A percentile compares a stretch with the other conserved stretches of the same genome.
phyloP scores from a whole-genome alignment of 306 rosid species.

The Pueraria montana region DNA sequence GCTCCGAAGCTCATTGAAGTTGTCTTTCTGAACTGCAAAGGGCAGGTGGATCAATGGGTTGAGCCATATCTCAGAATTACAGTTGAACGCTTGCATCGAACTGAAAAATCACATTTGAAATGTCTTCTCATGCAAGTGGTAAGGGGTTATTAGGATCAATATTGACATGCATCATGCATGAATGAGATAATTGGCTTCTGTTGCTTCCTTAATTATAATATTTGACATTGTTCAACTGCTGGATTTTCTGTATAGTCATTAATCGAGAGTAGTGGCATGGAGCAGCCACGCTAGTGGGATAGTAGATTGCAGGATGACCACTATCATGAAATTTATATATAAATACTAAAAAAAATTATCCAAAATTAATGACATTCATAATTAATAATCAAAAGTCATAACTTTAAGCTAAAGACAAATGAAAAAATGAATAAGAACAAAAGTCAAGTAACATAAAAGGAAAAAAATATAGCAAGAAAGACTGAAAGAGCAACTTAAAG shows the following conservation, averaged over 20 bases:
- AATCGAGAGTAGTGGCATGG: not conserved
- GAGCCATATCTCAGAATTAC: conserved; percentile 90
- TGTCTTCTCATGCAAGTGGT: conserved; percentile 98
- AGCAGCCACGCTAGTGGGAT: not conserved
- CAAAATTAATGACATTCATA: not conserved
- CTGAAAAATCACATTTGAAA: conserved; percentile 78
- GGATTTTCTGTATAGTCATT: not conserved
- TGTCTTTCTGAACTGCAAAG: conserved; percentile 89
- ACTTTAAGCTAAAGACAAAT: not conserved
- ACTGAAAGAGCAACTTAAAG: not conserved
- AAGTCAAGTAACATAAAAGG: not conserved
- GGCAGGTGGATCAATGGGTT: conserved; percentile 97
- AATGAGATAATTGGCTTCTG: not conserved
- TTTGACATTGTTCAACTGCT: not conserved
- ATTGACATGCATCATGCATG: not conserved
- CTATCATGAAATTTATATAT: not conserved
- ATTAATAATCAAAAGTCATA: not conserved
- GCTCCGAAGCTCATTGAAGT: conserved; percentile 95
- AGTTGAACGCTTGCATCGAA: conserved; percentile 75
- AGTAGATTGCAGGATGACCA: not conserved
- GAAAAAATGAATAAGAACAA: not conserved
- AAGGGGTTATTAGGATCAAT: conserved; percentile 47
- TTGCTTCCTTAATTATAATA: conserved; percentile 22
- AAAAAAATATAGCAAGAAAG: not conserved
- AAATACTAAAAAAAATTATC: not conserved